Conservation (phyloP, 768 basidiomycete species). For the Auricularia auricula-judae region DNA sequence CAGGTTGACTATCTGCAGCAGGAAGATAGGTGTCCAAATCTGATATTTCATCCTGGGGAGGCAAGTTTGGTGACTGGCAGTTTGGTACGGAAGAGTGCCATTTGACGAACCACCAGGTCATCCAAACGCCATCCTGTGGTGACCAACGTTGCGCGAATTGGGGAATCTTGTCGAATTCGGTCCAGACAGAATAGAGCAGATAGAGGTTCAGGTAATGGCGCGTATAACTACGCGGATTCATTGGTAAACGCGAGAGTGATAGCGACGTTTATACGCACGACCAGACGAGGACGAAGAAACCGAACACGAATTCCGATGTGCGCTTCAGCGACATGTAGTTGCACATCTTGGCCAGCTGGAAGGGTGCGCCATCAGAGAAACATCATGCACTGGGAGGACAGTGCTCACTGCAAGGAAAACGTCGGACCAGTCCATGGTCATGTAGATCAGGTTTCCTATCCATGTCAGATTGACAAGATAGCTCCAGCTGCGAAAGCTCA, state of each 20-base stretch:
- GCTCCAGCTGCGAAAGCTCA: conserved; percentile 52
- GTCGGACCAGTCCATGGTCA: conserved; percentile 97
- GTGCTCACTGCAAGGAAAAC: conserved; percentile 66
- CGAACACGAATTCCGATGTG: conserved; percentile 53
- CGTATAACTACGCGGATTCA: conserved; percentile 54
- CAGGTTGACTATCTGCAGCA: conserved; percentile 75
- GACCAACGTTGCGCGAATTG: conserved; percentile 48
- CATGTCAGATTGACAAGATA: conserved; percentile 68
- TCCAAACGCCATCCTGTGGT: conserved; percentile 53
- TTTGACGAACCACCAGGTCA: conserved; percentile 40
- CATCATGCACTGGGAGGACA: background rate
- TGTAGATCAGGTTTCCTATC: conserved; percentile 85
- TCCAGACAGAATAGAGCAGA: conserved; percentile 84
- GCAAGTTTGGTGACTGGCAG: background rate
- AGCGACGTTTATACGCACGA: conserved; percentile 41
- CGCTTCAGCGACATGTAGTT: conserved; percentile 72
- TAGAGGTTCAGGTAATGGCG: conserved; percentile 82
- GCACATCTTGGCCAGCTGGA: conserved; percentile 69
- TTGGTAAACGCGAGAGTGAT: background rate
- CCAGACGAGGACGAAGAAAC: conserved; percentile 62
- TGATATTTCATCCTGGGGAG: conserved; percentile 59
- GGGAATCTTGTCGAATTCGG: conserved; percentile 66
- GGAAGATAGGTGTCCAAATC: conserved; percentile 59
- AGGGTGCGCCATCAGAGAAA: too few species aligned
- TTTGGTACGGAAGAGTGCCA: too few species aligned